Evolutionary conservation across 2,329 filamentous ascomycete species (phyloP), one percentile per base, ranked within the genome.

Genomic region (Setomelanomma holmii): DNA sequence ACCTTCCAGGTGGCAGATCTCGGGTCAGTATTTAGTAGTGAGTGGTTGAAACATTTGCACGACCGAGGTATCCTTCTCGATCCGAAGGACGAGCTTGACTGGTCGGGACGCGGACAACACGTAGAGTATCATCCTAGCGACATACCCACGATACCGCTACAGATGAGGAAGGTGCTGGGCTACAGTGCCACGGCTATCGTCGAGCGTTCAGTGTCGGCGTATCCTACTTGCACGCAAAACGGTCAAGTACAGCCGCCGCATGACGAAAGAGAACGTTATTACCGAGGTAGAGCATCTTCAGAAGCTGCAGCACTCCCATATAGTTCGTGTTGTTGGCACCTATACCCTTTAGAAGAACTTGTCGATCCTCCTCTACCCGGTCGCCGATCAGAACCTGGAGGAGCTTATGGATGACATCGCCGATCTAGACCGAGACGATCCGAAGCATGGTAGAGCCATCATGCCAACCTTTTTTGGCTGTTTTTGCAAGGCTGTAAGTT

Each of bases 211-310:
- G 10, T 65, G 58, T 40, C 38, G 36, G 4, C 30, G 60, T 12
- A 58, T 68, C n/a, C 41, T 51, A 1, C 41, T 64, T 3, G 65
- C 62, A 4, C 55, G 63, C 0, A 69, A 70, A 35, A 63, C 33
- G 4, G 56, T 68, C 1, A 20, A 35, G 19, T 63, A 55, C 33
- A 56, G 30, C 30, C 23, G 49, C 16, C 19, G 38, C 2, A 22
- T 68, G 12, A 66, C 40, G 3, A 51, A 51, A 21, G 51, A 63
- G 16, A 50, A 65, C n/a, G 61, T 57, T 11, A 24, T 64, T 4
- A 41, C 12, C 8, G 67, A 68, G 33, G 64, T 67, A 2, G 51
- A 50, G 22, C 61, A 68, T 35, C 40, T 68, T 1, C 39, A 56
- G 2, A 49, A 44, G 4, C 44, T 66, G 1, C 20, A 45, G 10